Base-by-base conservation (phyloP, 768 basidiomycete species). In the Lactarius evosmus region DNA sequence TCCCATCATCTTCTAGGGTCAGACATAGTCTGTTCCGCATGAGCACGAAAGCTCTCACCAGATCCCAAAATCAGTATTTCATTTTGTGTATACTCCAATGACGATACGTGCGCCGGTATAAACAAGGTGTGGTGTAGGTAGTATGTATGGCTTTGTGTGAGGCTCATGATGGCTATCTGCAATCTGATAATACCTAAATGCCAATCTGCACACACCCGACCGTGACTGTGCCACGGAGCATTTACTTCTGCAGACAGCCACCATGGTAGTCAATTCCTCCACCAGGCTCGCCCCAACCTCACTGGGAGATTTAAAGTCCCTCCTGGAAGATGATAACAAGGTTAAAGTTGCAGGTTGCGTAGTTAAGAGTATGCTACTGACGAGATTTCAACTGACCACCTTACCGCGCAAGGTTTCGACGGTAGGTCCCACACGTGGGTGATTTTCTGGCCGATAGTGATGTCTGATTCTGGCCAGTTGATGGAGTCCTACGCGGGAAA, bases 401-500 rank as follows among this genome's bases (percentile, higher is more conserved):
- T 25, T 17, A 9, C 53, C 22, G 16, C 17, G 5, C 67, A 84
- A 84, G 83, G 83, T 17, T 80, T 93, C 60, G 91, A 93, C 72
- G 91, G 91, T 91, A 73, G 70, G 76, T 68, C 49, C 27, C 40
- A 61, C 58, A 36, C 58, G 27, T 62, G 12, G 16, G 27, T 8
- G 41, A 17, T n/a, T 38, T 27, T 49, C 38, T 49, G 46, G 46
- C 30, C 32, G n/a, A 49, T 25, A 29, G n/a, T 33, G 27, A 59
- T 32, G 17, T 64, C 63, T 54, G 27, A 49, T 57, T 30, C 34
- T 53, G 36, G 19, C 8, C 67, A 95, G 93, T 95, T 38, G 96
- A 98, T 75, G 96, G 96, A 32, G 86, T 98, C 12, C 80, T 97
- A 17, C 83, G 96, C 34, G 96, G 96, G n/a, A 98, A 98, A 76